These are phyloP conservation scores for Cyclotella sp. DNA, from an alignment of 108 stramenopile species.

Conservation along the genomic window DNA sequence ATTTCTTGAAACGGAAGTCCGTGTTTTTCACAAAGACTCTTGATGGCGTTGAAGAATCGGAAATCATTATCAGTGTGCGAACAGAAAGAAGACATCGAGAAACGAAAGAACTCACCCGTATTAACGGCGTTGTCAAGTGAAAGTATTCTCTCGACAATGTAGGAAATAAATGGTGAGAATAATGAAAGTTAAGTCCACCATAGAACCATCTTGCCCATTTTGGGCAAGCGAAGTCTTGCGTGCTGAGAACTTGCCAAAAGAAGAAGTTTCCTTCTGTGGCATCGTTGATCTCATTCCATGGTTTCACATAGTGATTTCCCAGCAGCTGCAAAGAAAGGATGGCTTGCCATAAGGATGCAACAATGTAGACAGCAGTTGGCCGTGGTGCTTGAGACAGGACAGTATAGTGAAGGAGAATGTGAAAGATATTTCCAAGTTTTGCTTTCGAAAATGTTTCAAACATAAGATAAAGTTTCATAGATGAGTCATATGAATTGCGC, in stretches of 20 bases:
- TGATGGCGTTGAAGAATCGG: not conserved
- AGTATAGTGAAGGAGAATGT: slow-evolving; percentile 31
- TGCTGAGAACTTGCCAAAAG: slow-evolving; percentile 36
- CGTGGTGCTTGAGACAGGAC: slow-evolving; percentile 27
- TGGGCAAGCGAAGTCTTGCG: slow-evolving; percentile 33
- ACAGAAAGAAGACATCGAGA: not conserved
- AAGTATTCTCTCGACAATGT: slow-evolving; percentile 42
- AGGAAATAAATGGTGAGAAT: slow-evolving; percentile 42
- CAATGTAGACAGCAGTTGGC: slow-evolving; percentile 22
- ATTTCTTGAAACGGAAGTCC: slow-evolving; percentile 36
- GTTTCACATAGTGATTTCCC: slow-evolving; percentile 40
- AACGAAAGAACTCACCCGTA: slow-evolving; percentile 12
- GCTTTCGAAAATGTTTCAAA: not conserved
- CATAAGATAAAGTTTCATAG: not conserved
- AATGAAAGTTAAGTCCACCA: slow-evolving; percentile 41
- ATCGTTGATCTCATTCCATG: slow-evolving; percentile 33
- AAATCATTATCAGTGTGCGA: not conserved
- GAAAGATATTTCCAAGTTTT: slow-evolving; percentile 32
- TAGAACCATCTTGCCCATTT: slow-evolving; percentile 33
- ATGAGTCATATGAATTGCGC: not conserved
- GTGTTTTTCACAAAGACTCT: slow-evolving; percentile 30
- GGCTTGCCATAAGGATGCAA: slow-evolving; percentile 20
- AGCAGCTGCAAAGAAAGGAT: slow-evolving; percentile 33
- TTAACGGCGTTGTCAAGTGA: slow-evolving; percentile 29
- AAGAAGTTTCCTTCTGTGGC: slow-evolving; percentile 41